A percentile compares a stretch with the other conserved stretches of the same genome.
These are phyloP conservation scores for Gracilaria vermiculophylla DNA, from an alignment of 23 red algal genomes.

Conservation along the genomic window DNA sequence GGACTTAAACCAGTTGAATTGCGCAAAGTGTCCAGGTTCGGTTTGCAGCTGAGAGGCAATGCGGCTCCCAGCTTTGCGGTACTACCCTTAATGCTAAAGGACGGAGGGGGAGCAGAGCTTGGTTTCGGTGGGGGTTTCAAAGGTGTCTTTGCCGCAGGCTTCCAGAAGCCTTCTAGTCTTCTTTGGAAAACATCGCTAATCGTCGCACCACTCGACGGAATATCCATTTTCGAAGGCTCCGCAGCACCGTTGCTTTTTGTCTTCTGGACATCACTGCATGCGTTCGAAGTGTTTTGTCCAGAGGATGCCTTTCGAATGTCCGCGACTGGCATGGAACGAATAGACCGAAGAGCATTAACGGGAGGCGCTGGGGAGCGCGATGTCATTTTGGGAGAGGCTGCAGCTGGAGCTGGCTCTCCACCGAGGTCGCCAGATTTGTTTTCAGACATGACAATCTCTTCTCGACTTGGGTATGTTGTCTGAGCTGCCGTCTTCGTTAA, in stretches of 20 bases:
- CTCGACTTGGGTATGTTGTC: background rate
- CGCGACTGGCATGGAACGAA: conserved; percentile 6
- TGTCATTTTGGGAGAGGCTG: background rate
- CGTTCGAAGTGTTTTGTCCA: background rate
- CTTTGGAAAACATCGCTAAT: conserved; percentile 61
- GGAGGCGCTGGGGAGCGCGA: background rate
- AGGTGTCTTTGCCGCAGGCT: conserved; percentile 7
- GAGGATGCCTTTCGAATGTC: background rate
- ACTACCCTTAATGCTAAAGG: conserved; percentile 4
- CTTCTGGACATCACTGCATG: background rate
- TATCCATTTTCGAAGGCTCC: background rate
- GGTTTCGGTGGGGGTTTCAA: background rate
- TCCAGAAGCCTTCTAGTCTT: conserved; percentile 49
- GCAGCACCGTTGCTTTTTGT: background rate
- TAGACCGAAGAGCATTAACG: background rate
- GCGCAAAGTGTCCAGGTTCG: conserved; percentile 22
- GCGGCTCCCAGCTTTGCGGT: background rate
- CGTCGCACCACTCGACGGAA: background rate
- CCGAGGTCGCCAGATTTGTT: background rate
- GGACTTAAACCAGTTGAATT: conserved; percentile 18
- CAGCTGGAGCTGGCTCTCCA: background rate
- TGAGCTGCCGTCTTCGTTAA: background rate
- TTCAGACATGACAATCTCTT: background rate
- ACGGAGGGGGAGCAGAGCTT: background rate
- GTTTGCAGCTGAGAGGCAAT: conserved; percentile 13